Evolutionary conservation across 352 stramenopile genomes (phyloP), one percentile per base, ranked within the genome.

Genomic region (Globisporangium ultimum): DNA sequence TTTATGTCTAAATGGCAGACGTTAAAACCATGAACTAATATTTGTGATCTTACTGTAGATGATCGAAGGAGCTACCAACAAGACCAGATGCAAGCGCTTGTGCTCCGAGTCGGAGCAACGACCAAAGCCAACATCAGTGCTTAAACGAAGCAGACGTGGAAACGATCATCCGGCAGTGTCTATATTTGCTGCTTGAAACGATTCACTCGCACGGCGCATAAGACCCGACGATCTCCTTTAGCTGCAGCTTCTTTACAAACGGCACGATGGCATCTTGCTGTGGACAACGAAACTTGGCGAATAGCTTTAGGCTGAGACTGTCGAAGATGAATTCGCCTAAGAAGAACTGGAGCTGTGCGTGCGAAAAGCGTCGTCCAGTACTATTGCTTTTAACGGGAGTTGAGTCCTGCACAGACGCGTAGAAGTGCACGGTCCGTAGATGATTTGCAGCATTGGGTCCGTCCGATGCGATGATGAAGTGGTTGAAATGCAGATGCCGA

Each of bases 301-400:
- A 69, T 14, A 93, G 50, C 54, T 88, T 88, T 2, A 89, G 56
- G 24, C 67, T 85, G 18, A 91, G 63, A 20, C 77, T 89, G 64
- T 92, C 78, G 61, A 92, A 85, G 46, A 81, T 57, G 36, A 91
- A 88, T 49, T 88, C 81, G 0, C 72, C 74, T 38, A 91, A 70
- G 53, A 89, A 91, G 36, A 79, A 78, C 11, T 57, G 55, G 20
- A 34, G 63, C 14, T 59, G 40, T 36, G 28, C 8, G 2, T 36
- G 32, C 13, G 53, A 21, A 7, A 41, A 57, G 10, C 20, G 47
- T 18, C 38, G n/a, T 4, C 41, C 34, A 56, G 21, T 32, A 5
- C 22, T 61, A 10, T 2, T 42, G 17, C 36, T 14, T 12, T 11
- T 20, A 38, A 40, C 15, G 20, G 14, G 17, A 6, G 14, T 53